Evolutionary conservation across 306 rosid species (phyloP).

Genomic region (Urtica urens): DNA sequence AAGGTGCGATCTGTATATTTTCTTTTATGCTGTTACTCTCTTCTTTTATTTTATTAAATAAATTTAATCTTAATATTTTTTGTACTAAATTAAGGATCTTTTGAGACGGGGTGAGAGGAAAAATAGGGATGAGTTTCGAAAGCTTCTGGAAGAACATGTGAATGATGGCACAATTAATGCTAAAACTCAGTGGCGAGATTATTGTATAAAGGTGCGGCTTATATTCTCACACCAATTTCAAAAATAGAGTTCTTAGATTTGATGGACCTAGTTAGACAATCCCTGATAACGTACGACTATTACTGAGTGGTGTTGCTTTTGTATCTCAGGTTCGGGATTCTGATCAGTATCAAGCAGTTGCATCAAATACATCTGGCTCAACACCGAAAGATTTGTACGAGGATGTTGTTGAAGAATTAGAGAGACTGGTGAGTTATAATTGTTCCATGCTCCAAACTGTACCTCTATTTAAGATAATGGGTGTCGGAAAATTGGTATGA

Average conservation of each 20-base stretch:
- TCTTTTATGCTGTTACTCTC: conserved; percentile 15
- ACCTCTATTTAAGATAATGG: neutral
- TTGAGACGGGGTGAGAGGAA: conserved; percentile 77
- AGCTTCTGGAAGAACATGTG: conserved; percentile 73
- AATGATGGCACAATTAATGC: conserved; percentile 61
- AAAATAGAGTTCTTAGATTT: conserved; percentile 1
- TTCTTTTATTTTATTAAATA: conserved; percentile 3
- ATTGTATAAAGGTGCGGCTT: conserved; percentile 61
- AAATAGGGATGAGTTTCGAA: conserved; percentile 91
- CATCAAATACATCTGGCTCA: conserved; percentile 77
- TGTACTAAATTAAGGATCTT: conserved; percentile 42
- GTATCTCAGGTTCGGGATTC: conserved; percentile 60
- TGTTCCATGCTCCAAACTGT: neutral
- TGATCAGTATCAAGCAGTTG: conserved; percentile 92
- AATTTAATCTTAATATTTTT: neutral
- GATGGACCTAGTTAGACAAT: neutral
- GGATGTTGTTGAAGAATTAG: conserved; percentile 70
- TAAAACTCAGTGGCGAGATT: conserved; percentile 83
- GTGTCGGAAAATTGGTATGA: neutral
- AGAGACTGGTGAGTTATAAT: conserved; percentile 44
- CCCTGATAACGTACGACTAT: conserved; percentile 1
- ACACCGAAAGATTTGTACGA: conserved; percentile 92
- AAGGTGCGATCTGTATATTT: conserved; percentile 38
- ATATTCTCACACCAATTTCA: conserved; percentile 2
- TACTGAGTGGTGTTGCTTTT: conserved; percentile 12